Percentiles rank a stretch among this genome's conserved stretches.
Conservation (phyloP, 139 green algal genomes). For the Volvox reticuliferus region DNA sequence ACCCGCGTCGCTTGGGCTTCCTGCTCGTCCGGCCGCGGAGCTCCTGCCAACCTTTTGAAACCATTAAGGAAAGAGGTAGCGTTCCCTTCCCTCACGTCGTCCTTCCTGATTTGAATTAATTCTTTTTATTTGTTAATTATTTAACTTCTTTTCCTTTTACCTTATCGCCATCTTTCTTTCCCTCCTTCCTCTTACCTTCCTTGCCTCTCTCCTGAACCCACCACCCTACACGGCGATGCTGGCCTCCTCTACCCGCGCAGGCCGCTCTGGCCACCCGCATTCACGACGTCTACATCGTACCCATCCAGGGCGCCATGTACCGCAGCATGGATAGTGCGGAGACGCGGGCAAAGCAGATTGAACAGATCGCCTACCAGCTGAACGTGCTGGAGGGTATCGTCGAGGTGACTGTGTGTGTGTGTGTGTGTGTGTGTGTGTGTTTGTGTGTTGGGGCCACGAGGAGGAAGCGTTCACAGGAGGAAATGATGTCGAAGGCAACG, state of each 20-base stretch:
- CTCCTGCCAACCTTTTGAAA: too few species aligned
- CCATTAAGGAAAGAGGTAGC: too few species aligned
- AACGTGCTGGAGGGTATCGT: constrained; percentile 76
- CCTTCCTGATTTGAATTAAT: too few species aligned
- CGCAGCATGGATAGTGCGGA: constrained; percentile 63
- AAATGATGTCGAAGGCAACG: too few species aligned
- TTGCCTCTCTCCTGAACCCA: not conserved
- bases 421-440: not conserved
- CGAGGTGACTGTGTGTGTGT: not conserved
- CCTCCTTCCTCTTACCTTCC: not conserved
- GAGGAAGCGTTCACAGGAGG: too few species aligned
- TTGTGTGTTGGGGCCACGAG: too few species aligned
- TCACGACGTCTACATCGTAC: constrained; percentile 82
- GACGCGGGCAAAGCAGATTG: constrained; percentile 66
- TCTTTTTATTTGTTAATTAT: too few species aligned
- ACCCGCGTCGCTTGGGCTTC: too few species aligned
- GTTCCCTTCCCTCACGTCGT: too few species aligned
- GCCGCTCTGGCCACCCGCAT: constrained; percentile 67
- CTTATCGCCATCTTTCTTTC: not conserved
- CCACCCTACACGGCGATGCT: too few species aligned
- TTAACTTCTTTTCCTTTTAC: not conserved
- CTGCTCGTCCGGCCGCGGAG: too few species aligned
- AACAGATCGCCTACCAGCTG: constrained; percentile 72
- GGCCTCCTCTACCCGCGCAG: not conserved
- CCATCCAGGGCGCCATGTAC: constrained; percentile 63